Base-by-base conservation (phyloP, 2,329 filamentous ascomycete species). In the Trichoderma atroviride region DNA sequence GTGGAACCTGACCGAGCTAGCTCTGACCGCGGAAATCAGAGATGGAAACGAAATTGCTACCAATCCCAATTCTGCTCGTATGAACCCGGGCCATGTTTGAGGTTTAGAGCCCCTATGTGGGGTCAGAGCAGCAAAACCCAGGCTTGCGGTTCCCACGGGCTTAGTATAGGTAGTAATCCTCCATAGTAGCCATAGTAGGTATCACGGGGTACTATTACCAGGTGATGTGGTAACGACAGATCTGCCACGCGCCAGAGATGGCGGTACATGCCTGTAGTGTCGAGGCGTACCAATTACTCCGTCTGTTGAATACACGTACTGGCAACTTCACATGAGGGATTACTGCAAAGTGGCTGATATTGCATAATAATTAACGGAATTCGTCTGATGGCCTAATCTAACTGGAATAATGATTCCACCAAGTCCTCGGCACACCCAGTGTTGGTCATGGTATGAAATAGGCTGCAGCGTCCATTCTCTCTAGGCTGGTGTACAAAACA, bases 21-120 rank as follows among this genome's bases (percentile, higher is more conserved):
- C 40, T 24, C 43, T 37, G 64, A 31, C 29, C 10, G 27, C 60
- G 29, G 47, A 63, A 35, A 63, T 53, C 60, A 63, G 43, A 63
- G 43, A 59, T 56, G n/a, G 64, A 67, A 67, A 67, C 64, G 64
- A 67, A 59, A 67, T 67, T 67, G 64, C 64, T 35, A 27, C 53
- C 58, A 56, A 59, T 59, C 64, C 55, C 43, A 47, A 59, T 47
- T 37, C 64, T 35, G 55, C 55, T 67, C 64, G 64, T 67, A 67
- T 67, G 64, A 67, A 58, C 40, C 64, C 27, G 22, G 64, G 55
- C 19, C 64, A 67, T 47, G 55, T 59, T 43, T 67, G 64, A 56
- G 64, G 55, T 67, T 67, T 33, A 52, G 64, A 59, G 55, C 53
- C 55, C 55, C 64, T 56, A 59, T 67, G 55, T 67, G 64, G 64